Evolutionary conservation across 2,329 filamentous ascomycete genomes (phyloP).

Genomic region (Dactylonectria macrodidyma): DNA sequence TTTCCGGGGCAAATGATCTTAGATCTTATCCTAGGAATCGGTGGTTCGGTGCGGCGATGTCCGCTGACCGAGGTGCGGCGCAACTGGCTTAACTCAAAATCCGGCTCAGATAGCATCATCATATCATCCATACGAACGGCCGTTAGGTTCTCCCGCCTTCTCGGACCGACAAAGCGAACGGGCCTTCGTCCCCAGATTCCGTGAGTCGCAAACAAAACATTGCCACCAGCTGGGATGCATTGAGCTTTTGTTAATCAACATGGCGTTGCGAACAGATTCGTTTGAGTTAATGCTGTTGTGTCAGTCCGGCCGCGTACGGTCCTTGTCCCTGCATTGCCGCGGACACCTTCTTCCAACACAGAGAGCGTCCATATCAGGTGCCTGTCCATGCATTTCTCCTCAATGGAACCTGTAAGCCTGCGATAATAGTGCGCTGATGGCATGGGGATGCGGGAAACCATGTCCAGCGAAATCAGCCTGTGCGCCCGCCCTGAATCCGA

Average conservation of each 20-base stretch:
- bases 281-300: constrained; percentile 17
- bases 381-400: constrained; percentile 29
- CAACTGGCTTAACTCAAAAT: constrained; percentile 30
- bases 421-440: constrained; percentile 32
- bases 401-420: constrained; percentile 25
- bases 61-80: constrained; percentile 37
- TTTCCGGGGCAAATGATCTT: constrained; percentile 53
- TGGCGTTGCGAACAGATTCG: constrained; percentile 2
- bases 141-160: constrained; percentile 4
- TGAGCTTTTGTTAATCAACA: constrained; percentile 28
- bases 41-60: constrained; percentile 52
- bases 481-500: constrained; percentile 43
- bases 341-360: constrained; percentile 21
- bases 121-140: constrained; percentile 7
- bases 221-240: constrained; percentile 24
- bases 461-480: constrained; percentile 39
- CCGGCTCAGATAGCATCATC: constrained; percentile 38
- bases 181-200: constrained; percentile 20
- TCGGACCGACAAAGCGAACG: constrained; percentile 18
- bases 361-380: constrained; percentile 31
- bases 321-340: constrained; percentile 34
- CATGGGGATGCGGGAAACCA: constrained; percentile 38
- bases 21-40: constrained; percentile 51
- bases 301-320: constrained; percentile 26
- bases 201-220: constrained; percentile 16